Percentiles rank a stretch among this genome's conserved stretches.
These are phyloP conservation scores for Phytopythium chamaehyphon DNA, from an alignment of 352 stramenopile species.

Conservation along the genomic window DNA sequence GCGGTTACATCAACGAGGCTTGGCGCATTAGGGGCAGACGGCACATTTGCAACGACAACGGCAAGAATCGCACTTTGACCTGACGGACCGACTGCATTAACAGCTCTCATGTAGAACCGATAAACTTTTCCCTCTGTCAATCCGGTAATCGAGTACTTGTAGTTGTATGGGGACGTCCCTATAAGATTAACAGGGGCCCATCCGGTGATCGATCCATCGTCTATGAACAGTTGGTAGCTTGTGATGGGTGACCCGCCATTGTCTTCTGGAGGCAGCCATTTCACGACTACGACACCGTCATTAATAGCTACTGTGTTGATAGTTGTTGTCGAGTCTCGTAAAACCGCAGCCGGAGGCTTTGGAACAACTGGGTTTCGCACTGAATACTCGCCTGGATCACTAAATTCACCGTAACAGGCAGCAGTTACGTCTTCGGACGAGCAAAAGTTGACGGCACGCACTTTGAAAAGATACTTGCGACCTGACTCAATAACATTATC, in stretches of 20 bases:
- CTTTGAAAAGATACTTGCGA: slow-evolving; percentile 92
- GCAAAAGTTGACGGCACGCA: slow-evolving; percentile 95
- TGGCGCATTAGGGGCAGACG: slow-evolving; percentile 42
- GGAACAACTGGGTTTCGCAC: slow-evolving; percentile 85
- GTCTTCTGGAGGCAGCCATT: slow-evolving; percentile 88
- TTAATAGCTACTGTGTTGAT: slow-evolving; percentile 50
- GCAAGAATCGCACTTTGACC: slow-evolving; percentile 83
- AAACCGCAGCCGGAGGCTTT: slow-evolving; percentile 67
- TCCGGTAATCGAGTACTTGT: slow-evolving; percentile 32
- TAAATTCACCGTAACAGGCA: slow-evolving; percentile 90
- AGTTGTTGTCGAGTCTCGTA: slow-evolving; percentile 57
- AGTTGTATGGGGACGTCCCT: slow-evolving; percentile 48
- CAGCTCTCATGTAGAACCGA: slow-evolving; percentile 88
- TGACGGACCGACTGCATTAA: slow-evolving; percentile 85
- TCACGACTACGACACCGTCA: slow-evolving; percentile 55
- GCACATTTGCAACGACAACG: slow-evolving; percentile 82
- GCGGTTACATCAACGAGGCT: slow-evolving; percentile 55
- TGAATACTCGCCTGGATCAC: slow-evolving; percentile 81
- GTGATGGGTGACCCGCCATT: slow-evolving; percentile 92
- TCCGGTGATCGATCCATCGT: slow-evolving; percentile 35
- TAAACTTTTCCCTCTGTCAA: slow-evolving; percentile 88
- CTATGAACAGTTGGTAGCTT: slow-evolving; percentile 92
- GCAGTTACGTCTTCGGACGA: slow-evolving; percentile 54
- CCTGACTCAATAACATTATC: slow-evolving; percentile 90
- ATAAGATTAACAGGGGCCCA: slow-evolving; percentile 44